Evolutionary conservation across 1,284 basidiomycete genomes (phyloP).

Genomic region (Malassezia yamatoensis): DNA sequence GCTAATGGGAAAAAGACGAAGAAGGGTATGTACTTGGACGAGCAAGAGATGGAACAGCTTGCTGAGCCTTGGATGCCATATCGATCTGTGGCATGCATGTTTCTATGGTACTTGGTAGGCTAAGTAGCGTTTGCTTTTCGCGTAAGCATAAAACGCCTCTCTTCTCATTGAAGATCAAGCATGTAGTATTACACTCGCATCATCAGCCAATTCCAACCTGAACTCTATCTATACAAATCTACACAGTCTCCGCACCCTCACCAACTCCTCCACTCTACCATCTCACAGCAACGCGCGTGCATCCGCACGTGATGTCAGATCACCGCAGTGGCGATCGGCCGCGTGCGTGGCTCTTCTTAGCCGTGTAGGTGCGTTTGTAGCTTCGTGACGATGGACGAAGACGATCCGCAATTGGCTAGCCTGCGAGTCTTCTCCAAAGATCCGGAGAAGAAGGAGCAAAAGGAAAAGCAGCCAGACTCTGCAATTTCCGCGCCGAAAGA

Average conservation of each 20-base stretch:
- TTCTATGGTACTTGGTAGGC: conserved; percentile 39
- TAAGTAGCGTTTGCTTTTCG: not conserved
- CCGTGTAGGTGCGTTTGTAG: not conserved
- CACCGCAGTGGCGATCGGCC: not conserved
- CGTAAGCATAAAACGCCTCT: too few relatives aligned
- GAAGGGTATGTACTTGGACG: conserved; percentile 37
- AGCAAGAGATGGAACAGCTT: conserved; percentile 38
- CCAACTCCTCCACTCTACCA: too few relatives aligned
- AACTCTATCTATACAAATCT: too few relatives aligned
- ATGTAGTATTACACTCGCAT: too few relatives aligned
- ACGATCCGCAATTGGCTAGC: conserved; percentile 13
- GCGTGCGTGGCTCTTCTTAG: not conserved
- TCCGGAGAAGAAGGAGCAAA: conserved; percentile 43
- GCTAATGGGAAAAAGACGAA: conserved; percentile 40
- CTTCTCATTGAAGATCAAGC: too few relatives aligned
- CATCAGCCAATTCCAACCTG: too few relatives aligned
- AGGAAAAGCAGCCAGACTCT: conserved; percentile 18
- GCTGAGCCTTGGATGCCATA: conserved; percentile 36
- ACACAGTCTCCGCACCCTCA: too few relatives aligned
- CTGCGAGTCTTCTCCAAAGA: conserved; percentile 51
- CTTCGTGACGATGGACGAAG: conserved; percentile 15
- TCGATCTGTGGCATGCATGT: conserved; percentile 35
- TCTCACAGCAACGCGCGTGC: too few relatives aligned
- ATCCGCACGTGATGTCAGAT: not conserved
- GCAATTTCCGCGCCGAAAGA: conserved; percentile 20